Evolutionary conservation across 2,329 filamentous ascomycete species (phyloP), one percentile per base, ranked within the genome.

Genomic region (Fusarium mangiferae): DNA sequence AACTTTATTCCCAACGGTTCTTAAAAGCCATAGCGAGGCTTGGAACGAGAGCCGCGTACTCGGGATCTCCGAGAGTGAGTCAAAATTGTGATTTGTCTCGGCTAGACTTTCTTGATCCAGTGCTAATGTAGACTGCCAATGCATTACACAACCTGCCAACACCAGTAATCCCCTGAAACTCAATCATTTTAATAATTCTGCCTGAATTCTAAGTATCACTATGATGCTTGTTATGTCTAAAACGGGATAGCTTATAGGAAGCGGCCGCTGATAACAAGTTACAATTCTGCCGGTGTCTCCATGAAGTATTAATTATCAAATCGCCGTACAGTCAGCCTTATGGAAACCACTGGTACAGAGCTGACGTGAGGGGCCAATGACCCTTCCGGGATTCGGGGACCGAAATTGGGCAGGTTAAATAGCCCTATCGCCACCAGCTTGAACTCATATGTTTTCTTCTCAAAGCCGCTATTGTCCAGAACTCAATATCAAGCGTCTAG

Each of bases 211-310:
- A 28, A 11, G 20, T 0, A 11, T 28, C 6, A 22, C 26, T 7
- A 28, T 0, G 7, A 22, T 20, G 14, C 10, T 48, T 48, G 10
- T 30, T 5, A n/a, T 30, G 7, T 48, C 26, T 12, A 6, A 48
- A 12, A n/a, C 4, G 20, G 20, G 2, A 17, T 22, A 30, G 20
- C 0, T n/a, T 30, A 1, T 6, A 1, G 5, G 10, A 9, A n/a
- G 0, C 9, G 7, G 7, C 0, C 11, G 15, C 7, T 13, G 28
- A 49, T 30, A 18, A 6, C 20, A 6, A 49, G 20, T 18, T 22
- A 3, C 0, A 33, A 6, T 9, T 49, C 1, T 9, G 3, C 3
- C 14, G 20, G 28, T 1, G 10, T 18, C 46, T 49, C 5, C 46
- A 46, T 9, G 24, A 14, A 5, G 39, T 41, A 22, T 41, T 22